Evolutionary conservation across 805 yeast genomes (phyloP).

Genomic region (Maudiozyma saulgeensis): DNA sequence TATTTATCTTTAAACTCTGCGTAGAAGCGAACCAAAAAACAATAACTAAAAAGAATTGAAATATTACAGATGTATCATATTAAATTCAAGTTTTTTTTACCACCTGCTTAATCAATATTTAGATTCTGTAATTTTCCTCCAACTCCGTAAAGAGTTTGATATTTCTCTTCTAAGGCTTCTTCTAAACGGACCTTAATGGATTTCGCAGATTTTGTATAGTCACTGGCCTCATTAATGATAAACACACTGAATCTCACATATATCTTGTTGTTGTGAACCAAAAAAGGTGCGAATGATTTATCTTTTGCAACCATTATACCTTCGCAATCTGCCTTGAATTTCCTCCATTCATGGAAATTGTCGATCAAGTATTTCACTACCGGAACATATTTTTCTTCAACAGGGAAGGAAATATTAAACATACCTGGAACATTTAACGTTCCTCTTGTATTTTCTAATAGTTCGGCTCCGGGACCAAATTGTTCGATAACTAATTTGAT

Average conservation of each 20-base stretch:
- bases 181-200: background rate
- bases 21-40: no score
- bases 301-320: constrained; percentile 20
- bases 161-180: constrained; percentile 1
- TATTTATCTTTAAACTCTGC: no score
- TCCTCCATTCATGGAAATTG: constrained; percentile 8
- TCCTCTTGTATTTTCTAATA: constrained; percentile 18
- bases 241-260: constrained; percentile 51
- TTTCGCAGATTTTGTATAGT: constrained; percentile 29
- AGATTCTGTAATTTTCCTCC: no score
- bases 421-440: constrained; percentile 15
- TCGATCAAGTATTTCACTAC: constrained; percentile 10
- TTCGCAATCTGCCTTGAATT: constrained; percentile 15
- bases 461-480: constrained; percentile 33
- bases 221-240: constrained; percentile 47
- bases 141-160: background rate
- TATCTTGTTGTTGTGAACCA: constrained; percentile 32
- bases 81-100: no score
- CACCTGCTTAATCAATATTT: no score
- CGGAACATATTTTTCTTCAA: constrained; percentile 22
- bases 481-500: constrained; percentile 31
- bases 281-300: constrained; percentile 42
- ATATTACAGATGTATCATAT: no score
- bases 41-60: no score
- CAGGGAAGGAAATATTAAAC: constrained; percentile 36